A percentile compares a stretch with the other conserved stretches of the same genome.
phyloP scores from a whole-genome alignment of 495 filamentous ascomycete genomes.

The Penicillium odoratum region DNA sequence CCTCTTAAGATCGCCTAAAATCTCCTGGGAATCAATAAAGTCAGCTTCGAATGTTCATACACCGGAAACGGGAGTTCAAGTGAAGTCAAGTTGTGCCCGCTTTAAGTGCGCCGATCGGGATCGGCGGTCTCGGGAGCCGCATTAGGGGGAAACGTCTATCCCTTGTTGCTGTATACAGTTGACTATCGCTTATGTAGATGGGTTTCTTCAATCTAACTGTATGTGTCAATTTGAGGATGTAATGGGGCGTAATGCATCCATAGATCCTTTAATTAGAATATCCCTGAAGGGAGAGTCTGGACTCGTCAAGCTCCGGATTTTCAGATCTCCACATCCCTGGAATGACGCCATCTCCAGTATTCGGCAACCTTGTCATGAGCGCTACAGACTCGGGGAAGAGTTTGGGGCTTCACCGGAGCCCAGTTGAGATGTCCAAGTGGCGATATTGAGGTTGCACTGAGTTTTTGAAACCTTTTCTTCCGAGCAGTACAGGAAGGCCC shows the following conservation, averaged over 20 bases:
- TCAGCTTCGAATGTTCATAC: neutral
- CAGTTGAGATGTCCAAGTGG: neutral
- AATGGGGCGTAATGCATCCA: too few relatives aligned
- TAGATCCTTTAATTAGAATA: too few relatives aligned
- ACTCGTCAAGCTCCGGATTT: neutral
- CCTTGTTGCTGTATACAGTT: neutral
- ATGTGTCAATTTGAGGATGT: too few relatives aligned
- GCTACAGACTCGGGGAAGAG: neutral
- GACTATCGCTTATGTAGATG: too few relatives aligned
- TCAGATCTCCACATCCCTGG: neutral
- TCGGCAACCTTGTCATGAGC: neutral
- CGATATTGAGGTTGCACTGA: neutral
- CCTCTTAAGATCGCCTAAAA: too few relatives aligned
- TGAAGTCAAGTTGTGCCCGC: neutral
- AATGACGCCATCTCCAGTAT: neutral
- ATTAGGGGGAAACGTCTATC: slow-evolving; percentile 8
- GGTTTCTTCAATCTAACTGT: too few relatives aligned
- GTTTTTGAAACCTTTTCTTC: neutral
- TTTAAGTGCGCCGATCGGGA: slow-evolving; percentile 1
- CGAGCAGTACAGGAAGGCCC: neutral
- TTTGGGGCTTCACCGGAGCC: neutral
- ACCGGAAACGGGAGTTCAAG: neutral
- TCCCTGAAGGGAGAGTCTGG: neutral
- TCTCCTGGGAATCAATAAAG: too few relatives aligned
- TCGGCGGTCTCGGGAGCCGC: slow-evolving; percentile 1